These are phyloP conservation scores for Trichophyton equinum DNA, from an alignment of 2,329 filamentous ascomycete species.

Conservation along the genomic window DNA sequence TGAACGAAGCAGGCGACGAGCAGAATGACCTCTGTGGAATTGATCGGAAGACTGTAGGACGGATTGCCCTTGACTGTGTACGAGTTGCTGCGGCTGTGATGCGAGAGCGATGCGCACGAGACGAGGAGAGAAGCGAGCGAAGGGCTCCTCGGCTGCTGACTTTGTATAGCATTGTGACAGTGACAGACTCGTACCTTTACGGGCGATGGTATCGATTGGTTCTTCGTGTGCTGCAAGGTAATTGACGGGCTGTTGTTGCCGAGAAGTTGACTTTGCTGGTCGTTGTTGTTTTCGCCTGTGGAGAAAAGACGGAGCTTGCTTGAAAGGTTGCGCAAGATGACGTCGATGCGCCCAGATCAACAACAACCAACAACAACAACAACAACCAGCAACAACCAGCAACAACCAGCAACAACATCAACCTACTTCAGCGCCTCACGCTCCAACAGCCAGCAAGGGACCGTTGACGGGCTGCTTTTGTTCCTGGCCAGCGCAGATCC, in stretches of 20 bases:
- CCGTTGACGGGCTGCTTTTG: neutral
- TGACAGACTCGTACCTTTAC: neutral
- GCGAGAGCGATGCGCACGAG: slow-evolving; percentile 12
- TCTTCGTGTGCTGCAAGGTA: neutral
- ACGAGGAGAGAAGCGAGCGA: slow-evolving; percentile 21
- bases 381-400: too few relatives aligned
- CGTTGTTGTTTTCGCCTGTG: neutral
- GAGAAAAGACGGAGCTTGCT: neutral
- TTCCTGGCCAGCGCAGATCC: neutral
- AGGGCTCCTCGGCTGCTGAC: slow-evolving; percentile 30
- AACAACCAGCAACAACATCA: neutral
- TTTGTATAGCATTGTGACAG: slow-evolving; percentile 29
- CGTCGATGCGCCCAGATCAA: neutral
- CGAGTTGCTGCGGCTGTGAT: slow-evolving; percentile 4
- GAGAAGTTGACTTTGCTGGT: neutral
- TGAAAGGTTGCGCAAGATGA: neutral
- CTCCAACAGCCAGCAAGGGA: neutral
- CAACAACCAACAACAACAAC: neutral
- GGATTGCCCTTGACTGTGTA: slow-evolving; percentile 5
- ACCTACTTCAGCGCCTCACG: too few relatives aligned
- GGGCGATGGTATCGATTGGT: neutral
- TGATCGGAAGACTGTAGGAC: neutral
- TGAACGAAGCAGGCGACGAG: slow-evolving; percentile 24
- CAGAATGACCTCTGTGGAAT: slow-evolving; percentile 22
- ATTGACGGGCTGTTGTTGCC: neutral